Percentiles rank a stretch among this genome's conserved stretches.
Conservation (phyloP, 1,139 yeast genomes). For the Yamadazyma songkhlaensis region DNA sequence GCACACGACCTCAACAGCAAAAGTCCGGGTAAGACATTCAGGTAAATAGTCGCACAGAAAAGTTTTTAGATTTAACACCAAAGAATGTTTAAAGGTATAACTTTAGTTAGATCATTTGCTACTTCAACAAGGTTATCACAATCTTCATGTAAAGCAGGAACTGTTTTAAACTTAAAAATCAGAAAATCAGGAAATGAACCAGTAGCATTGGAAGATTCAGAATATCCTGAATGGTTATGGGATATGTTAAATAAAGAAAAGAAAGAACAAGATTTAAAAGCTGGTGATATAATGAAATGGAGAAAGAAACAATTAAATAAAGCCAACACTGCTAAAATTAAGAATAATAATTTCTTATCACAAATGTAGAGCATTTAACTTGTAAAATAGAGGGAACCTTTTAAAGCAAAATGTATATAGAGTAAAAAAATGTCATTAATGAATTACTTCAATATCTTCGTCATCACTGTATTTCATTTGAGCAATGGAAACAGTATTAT, state of each 20-base stretch:
- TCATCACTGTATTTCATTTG: conserved; percentile 30
- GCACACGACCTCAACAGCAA: conserved; percentile 4
- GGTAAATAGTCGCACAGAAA: not conserved
- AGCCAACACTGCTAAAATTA: conserved; percentile 66
- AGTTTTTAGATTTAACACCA: not conserved
- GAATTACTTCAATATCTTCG: conserved; percentile 18
- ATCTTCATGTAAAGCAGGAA: conserved; percentile 68
- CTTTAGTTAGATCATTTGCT: not conserved
- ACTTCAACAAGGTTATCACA: not conserved
- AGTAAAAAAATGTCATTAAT: conserved; percentile 3
- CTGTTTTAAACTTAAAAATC: conserved; percentile 73
- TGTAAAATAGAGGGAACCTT: not conserved
- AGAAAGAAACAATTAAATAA: conserved; percentile 69
- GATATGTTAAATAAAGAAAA: conserved; percentile 65
- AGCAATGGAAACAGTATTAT: conserved; percentile 34
- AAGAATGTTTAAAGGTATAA: not conserved
- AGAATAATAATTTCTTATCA: conserved; percentile 72
- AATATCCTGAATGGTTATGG: conserved; percentile 97
- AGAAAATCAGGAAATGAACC: conserved; percentile 82
- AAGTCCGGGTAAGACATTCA: not conserved
- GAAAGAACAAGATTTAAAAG: conserved; percentile 50
- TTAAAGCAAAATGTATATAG: not conserved
- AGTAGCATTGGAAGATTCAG: conserved; percentile 82
- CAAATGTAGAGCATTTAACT: conserved; percentile 26
- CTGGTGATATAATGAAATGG: conserved; percentile 60